phyloP scores from a whole-genome alignment of 2,329 filamentous ascomycete genomes.

The Diaporthe capsici region DNA sequence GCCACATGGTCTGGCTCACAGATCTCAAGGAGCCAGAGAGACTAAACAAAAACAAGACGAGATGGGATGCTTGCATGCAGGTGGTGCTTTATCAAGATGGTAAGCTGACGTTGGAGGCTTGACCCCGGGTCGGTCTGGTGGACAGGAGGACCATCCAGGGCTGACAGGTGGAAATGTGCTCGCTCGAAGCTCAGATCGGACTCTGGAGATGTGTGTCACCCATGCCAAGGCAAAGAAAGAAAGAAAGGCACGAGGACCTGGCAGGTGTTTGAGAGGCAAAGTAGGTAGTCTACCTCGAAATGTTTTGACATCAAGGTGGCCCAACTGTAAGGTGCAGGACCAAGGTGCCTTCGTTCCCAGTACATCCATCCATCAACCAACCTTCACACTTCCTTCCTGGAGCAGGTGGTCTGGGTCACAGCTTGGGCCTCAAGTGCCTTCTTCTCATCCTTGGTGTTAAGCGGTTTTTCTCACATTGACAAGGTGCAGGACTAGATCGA shows the following conservation, averaged over 20 bases:
- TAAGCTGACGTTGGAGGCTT: constrained; percentile 16
- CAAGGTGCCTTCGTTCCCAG: too few species aligned
- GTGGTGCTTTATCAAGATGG: background rate
- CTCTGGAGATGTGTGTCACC: background rate
- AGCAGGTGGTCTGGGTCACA: too few species aligned
- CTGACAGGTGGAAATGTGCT: background rate
- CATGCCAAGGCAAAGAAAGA: background rate
- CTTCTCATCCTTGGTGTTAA: too few species aligned
- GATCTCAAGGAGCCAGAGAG: background rate
- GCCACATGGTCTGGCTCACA: background rate
- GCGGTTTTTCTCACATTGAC: background rate
- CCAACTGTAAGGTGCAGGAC: too few species aligned
- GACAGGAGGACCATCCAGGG: background rate
- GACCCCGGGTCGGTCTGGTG: background rate
- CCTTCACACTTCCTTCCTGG: too few species aligned
- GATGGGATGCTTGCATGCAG: background rate
- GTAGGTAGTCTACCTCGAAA: background rate
- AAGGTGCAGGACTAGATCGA: background rate
- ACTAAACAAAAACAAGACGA: background rate
- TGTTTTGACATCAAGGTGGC: too few species aligned
- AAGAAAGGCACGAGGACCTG: background rate
- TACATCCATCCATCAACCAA: too few species aligned
- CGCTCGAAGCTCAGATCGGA: background rate
- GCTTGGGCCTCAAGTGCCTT: too few species aligned
- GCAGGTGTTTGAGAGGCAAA: background rate